These are phyloP conservation scores for Pseudocercospora fuligena DNA, from an alignment of 2,329 filamentous ascomycete genomes.

Conservation along the genomic window DNA sequence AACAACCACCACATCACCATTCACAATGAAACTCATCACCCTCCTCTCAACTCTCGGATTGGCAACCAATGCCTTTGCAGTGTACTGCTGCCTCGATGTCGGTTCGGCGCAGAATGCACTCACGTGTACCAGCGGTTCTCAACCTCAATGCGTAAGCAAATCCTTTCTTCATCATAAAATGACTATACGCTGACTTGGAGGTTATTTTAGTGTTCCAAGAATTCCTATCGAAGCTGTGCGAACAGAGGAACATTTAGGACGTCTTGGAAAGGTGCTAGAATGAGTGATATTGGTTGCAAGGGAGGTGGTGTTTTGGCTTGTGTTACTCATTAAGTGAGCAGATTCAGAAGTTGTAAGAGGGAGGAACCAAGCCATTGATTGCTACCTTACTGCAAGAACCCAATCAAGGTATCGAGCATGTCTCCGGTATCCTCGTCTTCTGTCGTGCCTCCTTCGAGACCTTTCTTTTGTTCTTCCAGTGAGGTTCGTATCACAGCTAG, in stretches of 20 bases:
- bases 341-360: not conserved
- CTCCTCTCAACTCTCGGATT: not conserved
- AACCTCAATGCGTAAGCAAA: not conserved
- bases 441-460: constrained; percentile 58
- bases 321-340: not conserved
- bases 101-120: not conserved
- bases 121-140: not conserved
- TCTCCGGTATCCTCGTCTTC: constrained; percentile 61
- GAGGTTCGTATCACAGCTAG: constrained; percentile 65
- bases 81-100: not conserved
- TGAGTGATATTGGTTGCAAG: not conserved
- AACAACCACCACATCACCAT: not conserved
- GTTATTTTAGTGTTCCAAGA: not conserved
- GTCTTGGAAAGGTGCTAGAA: not conserved
- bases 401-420: constrained; percentile 66
- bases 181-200: not conserved
- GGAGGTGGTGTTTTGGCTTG: not conserved
- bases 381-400: constrained; percentile 3
- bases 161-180: not conserved
- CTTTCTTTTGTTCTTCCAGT: constrained; percentile 70
- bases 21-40: not conserved
- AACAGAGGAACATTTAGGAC: not conserved
- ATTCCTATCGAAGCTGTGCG: not conserved
- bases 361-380: too few species aligned
- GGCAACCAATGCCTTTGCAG: not conserved